These are phyloP conservation scores for Cercis canadensis DNA, from an alignment of 306 rosid genomes.

Conservation along the genomic window DNA sequence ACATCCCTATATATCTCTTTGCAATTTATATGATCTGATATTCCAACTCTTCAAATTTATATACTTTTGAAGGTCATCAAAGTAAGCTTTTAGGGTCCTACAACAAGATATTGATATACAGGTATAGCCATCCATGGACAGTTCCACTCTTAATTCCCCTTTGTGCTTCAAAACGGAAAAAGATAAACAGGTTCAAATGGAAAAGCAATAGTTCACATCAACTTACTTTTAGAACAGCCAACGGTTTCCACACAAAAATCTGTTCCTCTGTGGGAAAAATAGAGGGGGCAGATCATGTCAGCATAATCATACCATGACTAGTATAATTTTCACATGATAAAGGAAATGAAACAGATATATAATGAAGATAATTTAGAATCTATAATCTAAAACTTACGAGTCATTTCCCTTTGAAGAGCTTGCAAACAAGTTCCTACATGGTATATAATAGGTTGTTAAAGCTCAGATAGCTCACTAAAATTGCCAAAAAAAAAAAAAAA, in stretches of 20 bases:
- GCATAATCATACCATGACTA: slow-evolving; percentile 8
- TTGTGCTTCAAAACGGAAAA: background rate
- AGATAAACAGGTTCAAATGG: background rate
- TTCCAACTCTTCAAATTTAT: background rate
- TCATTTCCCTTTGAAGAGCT: slow-evolving; percentile 28
- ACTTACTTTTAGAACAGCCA: slow-evolving; percentile 55
- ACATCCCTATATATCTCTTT: no score
- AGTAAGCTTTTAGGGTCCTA: background rate
- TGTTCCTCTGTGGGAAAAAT: slow-evolving; percentile 44
- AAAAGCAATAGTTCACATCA: no score
- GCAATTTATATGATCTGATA: background rate
- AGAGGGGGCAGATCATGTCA: slow-evolving; percentile 28
- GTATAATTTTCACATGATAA: background rate
- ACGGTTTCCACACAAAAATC: slow-evolving; percentile 52
- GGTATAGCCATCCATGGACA: background rate
- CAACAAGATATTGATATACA: background rate
- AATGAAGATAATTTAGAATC: background rate
- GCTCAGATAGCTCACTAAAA: slow-evolving; percentile 7
- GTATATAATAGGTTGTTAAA: background rate
- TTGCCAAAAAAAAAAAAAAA: no score
- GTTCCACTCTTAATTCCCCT: background rate
- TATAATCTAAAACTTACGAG: slow-evolving; percentile 38
- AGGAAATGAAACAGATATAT: background rate
- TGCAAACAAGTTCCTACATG: slow-evolving; percentile 49
- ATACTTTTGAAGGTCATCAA: background rate